Evolutionary conservation across 305 asterid genomes (phyloP).

Genomic region (Fraxinus nigra): DNA sequence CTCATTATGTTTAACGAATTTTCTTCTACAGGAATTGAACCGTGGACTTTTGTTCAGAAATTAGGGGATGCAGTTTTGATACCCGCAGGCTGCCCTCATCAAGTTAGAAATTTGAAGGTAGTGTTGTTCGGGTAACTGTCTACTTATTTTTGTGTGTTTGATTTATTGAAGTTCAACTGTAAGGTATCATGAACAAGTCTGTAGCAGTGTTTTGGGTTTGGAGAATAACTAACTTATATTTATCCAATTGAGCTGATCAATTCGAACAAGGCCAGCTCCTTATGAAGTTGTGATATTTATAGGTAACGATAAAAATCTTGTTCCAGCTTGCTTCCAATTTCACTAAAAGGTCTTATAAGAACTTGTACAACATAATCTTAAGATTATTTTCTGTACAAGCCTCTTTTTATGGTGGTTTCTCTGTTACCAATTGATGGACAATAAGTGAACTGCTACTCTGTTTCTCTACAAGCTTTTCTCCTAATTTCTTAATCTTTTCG

Average conservation of each 20-base stretch:
- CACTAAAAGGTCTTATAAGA: background rate
- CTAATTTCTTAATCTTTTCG: background rate
- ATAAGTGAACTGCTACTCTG: background rate
- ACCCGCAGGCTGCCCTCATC: constrained; percentile 73
- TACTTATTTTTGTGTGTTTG: background rate
- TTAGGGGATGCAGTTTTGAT: constrained; percentile 66
- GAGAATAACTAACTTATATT: background rate
- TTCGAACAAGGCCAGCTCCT: background rate
- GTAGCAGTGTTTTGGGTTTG: background rate
- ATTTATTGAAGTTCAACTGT: background rate
- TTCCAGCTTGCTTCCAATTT: background rate
- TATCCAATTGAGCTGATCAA: background rate
- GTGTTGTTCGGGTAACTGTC: background rate
- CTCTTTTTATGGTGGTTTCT: background rate
- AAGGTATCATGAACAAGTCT: too few species aligned
- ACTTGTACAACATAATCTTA: background rate
- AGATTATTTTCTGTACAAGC: background rate
- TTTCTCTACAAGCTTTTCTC: background rate
- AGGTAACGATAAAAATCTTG: background rate
- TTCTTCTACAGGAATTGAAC: constrained; percentile 48
- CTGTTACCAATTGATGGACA: background rate
- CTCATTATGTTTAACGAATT: background rate
- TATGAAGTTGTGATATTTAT: background rate
- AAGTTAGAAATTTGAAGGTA: constrained; percentile 68
- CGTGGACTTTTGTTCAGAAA: constrained; percentile 65